Base-by-base conservation (phyloP, 2,329 filamentous ascomycete species). In the Hymenoscyphus linearis region DNA sequence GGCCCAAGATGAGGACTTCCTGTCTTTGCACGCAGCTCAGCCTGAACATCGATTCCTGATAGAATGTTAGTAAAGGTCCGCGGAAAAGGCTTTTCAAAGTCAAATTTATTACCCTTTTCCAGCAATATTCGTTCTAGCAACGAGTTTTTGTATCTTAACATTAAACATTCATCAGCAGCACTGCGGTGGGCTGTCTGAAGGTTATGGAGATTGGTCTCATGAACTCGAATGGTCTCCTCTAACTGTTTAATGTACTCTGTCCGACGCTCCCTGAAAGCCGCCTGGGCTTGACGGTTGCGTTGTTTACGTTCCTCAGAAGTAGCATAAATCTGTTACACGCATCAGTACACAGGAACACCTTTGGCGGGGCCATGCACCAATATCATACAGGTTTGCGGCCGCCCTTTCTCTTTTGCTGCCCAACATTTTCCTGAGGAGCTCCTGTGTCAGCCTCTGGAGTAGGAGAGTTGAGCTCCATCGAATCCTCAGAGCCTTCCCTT, bases 241-340 rank as follows among this genome's bases (percentile, higher is more conserved):
- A 99, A 84, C 76, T 99, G 95, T 79, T 98, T 98, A 79, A 99
- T 99, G 76, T 99, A 99, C 80, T 99, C 95, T 60, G 93, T 98
- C 62, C 95, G 88, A 67, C 95, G 89, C 78, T 99, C 95, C 69
- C 95, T 88, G 73, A 99, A 99, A 61, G 95, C 95, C 60, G 95
- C 95, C 78, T 99, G 95, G 55, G 95, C 95, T 79, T 98, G 95
- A 69, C 95, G 83, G 74, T 99, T 99, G 67, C 95, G 86, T 78
- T 98, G 95, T 80, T 99, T 98, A 72, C 95, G 88, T 78, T 99
- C 95, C 76, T 99, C 95, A 12, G 95, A 98, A 37, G 95, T 99
- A 59, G 95, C 95, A 82, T 99, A 99, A 66, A 97, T 97, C 93
- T 97, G 67, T 62, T 13, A 60, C 58, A 54, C 37, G 9, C 36